Evolutionary conservation across 2,329 filamentous ascomycete species (phyloP).

Genomic region (Botrytis porri): DNA sequence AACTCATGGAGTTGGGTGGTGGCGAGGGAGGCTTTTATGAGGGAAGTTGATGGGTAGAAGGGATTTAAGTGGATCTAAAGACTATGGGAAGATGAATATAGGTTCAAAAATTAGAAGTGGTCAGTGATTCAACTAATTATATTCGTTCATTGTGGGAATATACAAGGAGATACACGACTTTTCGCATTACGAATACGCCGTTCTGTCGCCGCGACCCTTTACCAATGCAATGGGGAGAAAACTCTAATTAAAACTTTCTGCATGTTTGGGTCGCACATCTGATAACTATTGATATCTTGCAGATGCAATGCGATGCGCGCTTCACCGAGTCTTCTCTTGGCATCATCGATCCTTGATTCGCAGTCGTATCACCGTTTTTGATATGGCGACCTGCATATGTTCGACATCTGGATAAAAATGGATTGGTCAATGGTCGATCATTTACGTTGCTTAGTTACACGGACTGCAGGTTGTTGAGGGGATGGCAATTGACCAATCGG

Average conservation of each 20-base stretch:
- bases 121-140: background rate
- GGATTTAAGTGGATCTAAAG: background rate
- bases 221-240: background rate
- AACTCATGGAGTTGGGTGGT: background rate
- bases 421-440: background rate
- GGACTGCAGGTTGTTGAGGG: background rate
- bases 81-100: background rate
- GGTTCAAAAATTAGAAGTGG: background rate
- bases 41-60: slow-evolving; percentile 13
- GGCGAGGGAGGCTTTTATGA: slow-evolving; percentile 26
- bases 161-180: background rate
- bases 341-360: background rate
- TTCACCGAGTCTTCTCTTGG: background rate
- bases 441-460: background rate
- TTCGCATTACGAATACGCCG: background rate
- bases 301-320: background rate
- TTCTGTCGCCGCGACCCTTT: background rate
- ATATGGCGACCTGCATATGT: background rate
- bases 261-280: background rate
- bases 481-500: background rate
- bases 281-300: background rate
- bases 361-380: background rate
- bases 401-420: background rate
- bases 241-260: background rate
- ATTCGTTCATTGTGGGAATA: background rate